Evolutionary conservation across 768 basidiomycete genomes (phyloP).

Genomic region (Phaeotremella skinneri): DNA sequence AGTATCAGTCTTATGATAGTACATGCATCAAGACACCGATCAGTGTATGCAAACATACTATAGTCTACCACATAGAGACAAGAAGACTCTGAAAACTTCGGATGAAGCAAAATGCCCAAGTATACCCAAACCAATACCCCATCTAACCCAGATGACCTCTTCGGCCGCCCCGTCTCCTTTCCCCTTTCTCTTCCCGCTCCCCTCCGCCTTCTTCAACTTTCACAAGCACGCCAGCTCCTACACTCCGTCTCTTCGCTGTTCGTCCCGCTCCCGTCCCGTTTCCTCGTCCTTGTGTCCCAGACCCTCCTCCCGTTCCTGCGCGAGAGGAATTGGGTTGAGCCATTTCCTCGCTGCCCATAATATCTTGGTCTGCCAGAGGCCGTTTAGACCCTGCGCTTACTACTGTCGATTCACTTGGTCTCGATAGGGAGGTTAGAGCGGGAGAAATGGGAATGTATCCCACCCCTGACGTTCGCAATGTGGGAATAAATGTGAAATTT

Average conservation of each 20-base stretch:
- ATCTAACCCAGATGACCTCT: background rate
- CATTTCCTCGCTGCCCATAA: too few species aligned
- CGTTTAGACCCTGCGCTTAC: too few species aligned
- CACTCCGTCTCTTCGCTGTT: conserved; percentile 28
- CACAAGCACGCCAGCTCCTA: conserved; percentile 13
- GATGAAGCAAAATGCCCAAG: too few species aligned
- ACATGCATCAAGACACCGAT: too few species aligned
- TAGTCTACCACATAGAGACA: too few species aligned
- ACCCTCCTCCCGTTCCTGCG: background rate
- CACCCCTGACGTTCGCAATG: too few species aligned
- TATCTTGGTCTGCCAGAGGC: too few species aligned
- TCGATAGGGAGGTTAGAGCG: background rate
- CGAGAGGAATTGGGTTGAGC: background rate
- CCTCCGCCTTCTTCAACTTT: conserved; percentile 18
- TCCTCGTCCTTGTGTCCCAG: conserved; percentile 6
- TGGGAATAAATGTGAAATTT: too few species aligned
- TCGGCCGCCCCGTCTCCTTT: conserved; percentile 10
- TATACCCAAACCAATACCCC: background rate
- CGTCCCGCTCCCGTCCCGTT: conserved; percentile 10
- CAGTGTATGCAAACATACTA: too few species aligned
- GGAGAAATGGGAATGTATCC: background rate
- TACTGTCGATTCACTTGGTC: too few species aligned
- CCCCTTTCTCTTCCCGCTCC: conserved; percentile 11
- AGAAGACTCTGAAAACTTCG: too few species aligned
- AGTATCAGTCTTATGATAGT: too few species aligned